Conservation (phyloP, 129 eudicot genomes). For the Dittrichia graveolens region DNA sequence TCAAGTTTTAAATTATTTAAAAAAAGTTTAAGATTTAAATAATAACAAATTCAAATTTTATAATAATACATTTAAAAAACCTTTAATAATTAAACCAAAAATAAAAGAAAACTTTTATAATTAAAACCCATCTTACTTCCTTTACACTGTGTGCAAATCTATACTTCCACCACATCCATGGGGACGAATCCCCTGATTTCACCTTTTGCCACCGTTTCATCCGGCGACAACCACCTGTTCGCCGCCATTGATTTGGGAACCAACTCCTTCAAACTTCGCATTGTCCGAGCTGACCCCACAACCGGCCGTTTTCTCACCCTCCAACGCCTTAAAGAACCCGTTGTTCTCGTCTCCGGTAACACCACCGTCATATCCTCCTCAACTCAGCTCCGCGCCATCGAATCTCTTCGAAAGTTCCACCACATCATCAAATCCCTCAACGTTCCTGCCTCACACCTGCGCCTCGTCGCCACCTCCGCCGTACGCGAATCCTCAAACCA, state of each 20-base stretch:
- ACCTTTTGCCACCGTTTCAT: conserved; percentile 21
- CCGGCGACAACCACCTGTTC: conserved; percentile 48
- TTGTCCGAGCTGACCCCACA: conserved; percentile 58
- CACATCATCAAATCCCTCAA: conserved; percentile 42
- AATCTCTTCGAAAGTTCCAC: conserved; percentile 55
- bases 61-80: too few relatives aligned
- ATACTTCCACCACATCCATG: neutral
- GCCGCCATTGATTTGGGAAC: conserved; percentile 87
- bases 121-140: too few relatives aligned
- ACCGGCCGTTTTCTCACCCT: conserved; percentile 69
- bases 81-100: too few relatives aligned
- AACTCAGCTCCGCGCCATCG: conserved; percentile 49
- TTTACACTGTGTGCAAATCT: conserved; percentile 1
- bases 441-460: conserved; percentile 49
- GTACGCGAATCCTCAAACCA: conserved; percentile 70
- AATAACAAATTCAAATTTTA: too few relatives aligned
- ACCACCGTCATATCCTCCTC: conserved; percentile 48
- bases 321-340: conserved; percentile 60
- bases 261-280: conserved; percentile 79
- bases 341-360: conserved; percentile 53
- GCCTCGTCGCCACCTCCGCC: conserved; percentile 90
- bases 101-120: too few relatives aligned
- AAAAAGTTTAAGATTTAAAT: too few relatives aligned
- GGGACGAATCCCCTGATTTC: conserved; percentile 20
- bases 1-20: too few relatives aligned